Evolutionary conservation across 306 rosid genomes (phyloP).

Genomic region (Begonia loranthoides): DNA sequence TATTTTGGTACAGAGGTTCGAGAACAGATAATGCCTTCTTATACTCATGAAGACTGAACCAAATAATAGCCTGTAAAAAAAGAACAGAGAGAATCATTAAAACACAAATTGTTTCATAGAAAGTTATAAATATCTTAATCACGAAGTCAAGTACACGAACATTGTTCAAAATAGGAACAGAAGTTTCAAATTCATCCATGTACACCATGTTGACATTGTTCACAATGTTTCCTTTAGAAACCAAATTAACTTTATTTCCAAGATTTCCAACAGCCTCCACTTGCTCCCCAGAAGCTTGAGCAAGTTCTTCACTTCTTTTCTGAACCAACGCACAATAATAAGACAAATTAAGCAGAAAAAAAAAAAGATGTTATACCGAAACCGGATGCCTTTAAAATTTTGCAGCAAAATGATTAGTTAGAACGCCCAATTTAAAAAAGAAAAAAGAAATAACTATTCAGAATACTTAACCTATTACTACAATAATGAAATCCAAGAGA

Average conservation of each 20-base stretch:
- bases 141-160: conserved; percentile 11
- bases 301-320: conserved; percentile 63
- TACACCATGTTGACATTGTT: conserved; percentile 29
- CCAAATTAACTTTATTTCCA: conserved; percentile 49
- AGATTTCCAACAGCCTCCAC: conserved; percentile 33
- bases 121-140: conserved; percentile 3
- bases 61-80: conserved; percentile 55
- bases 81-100: not conserved
- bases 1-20: conserved; percentile 90
- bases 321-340: conserved; percentile 25
- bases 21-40: conserved; percentile 59
- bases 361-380: not conserved
- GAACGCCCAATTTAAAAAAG: too few species aligned
- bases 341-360: conserved; percentile 15
- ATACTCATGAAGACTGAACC: conserved; percentile 93
- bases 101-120: not conserved
- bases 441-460: too few species aligned
- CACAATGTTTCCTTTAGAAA: conserved; percentile 52
- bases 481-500: too few species aligned
- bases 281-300: conserved; percentile 56
- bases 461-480: too few species aligned
- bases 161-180: conserved; percentile 40
- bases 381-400: too few species aligned
- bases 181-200: conserved; percentile 77
- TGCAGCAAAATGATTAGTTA: too few species aligned